Percentiles rank a stretch among this genome's conserved stretches.
These are phyloP conservation scores for Pinus taeda DNA, from an alignment of 75 land plant genomes.

Conservation along the genomic window DNA sequence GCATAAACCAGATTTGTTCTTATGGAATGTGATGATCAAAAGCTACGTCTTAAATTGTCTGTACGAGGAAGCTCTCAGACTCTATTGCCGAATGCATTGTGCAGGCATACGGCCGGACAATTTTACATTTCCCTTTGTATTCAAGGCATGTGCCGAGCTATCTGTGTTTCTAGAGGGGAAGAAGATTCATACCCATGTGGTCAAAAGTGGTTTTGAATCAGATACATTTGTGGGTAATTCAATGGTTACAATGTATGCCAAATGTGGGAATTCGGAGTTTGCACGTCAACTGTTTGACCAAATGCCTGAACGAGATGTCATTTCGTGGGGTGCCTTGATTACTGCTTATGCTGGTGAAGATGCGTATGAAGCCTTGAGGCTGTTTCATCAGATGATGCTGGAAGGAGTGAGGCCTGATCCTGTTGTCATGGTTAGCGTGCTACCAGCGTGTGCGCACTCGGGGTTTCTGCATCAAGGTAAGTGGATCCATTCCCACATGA, in stretches of 20 bases:
- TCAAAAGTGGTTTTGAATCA: conserved; percentile 22
- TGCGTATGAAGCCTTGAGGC: conserved; percentile 23
- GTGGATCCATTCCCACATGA: conserved; percentile 22
- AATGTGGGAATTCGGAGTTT: conserved; percentile 21
- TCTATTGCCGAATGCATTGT: conserved; percentile 62
- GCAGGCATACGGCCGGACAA: conserved; percentile 53
- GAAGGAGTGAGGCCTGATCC: conserved; percentile 21
- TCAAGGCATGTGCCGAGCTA: conserved; percentile 57
- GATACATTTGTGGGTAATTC: conserved; percentile 3
- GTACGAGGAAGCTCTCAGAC: conserved; percentile 55
- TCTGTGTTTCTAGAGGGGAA: conserved; percentile 43
- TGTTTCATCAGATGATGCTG: conserved; percentile 21
- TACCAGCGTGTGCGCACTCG: conserved; percentile 36
- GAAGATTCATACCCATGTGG: conserved; percentile 56
- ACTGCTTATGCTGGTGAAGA: conserved; percentile 22
- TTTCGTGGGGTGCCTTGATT: conserved; percentile 39
- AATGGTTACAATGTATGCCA: conserved; percentile 15
- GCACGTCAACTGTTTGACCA: conserved; percentile 26
- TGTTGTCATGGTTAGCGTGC: conserved; percentile 27
- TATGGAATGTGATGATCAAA: conserved; percentile 64
- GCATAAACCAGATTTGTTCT: conserved; percentile 25
- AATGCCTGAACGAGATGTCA: conserved; percentile 18
- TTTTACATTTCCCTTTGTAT: conserved; percentile 52
- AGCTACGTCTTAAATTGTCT: conserved; percentile 49
- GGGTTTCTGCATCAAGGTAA: conserved; percentile 26